phyloP scores from a whole-genome alignment of 1,284 basidiomycete genomes.

The Austropuccinia psidii region DNA sequence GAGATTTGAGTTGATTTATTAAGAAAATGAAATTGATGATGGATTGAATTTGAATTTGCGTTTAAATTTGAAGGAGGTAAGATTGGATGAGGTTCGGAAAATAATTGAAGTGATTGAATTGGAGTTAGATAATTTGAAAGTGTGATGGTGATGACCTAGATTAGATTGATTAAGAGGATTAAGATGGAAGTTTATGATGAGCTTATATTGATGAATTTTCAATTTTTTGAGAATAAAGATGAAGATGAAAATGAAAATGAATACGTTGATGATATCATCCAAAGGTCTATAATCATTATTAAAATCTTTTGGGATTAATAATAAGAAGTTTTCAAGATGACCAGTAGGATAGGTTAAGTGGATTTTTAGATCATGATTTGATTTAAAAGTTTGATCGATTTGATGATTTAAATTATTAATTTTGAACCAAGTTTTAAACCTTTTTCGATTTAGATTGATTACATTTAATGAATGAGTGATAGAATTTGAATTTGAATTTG shows the following conservation, averaged over 20 bases:
- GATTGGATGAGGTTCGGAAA: slow-evolving; percentile 41
- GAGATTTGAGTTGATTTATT: slow-evolving; percentile 37
- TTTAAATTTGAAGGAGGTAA: slow-evolving; percentile 37
- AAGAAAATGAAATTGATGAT: slow-evolving; percentile 34
- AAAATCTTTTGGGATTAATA: slow-evolving; percentile 30
- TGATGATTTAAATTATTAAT: neutral
- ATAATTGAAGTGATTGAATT: slow-evolving; percentile 38
- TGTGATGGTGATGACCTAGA: slow-evolving; percentile 46
- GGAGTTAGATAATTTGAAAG: slow-evolving; percentile 40
- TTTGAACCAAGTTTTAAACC: slow-evolving; percentile 12
- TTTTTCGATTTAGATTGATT: neutral
- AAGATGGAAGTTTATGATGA: slow-evolving; percentile 46
- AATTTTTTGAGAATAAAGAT: neutral
- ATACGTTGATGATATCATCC: slow-evolving; percentile 46
- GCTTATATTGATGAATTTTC: neutral
- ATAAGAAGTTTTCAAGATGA: neutral
- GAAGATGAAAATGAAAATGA: neutral
- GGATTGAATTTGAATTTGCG: slow-evolving; percentile 38
- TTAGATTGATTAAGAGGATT: slow-evolving; percentile 41
- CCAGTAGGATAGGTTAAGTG: slow-evolving; percentile 14
- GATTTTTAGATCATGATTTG: neutral
- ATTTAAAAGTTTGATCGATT: neutral
- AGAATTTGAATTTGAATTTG: too few relatives aligned
- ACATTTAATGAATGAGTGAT: neutral
- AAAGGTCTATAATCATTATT: slow-evolving; percentile 50